Percentiles rank a stretch among this genome's conserved stretches.
phyloP scores from a whole-genome alignment of 139 green algal species.

The Ostreobium quekettii region DNA sequence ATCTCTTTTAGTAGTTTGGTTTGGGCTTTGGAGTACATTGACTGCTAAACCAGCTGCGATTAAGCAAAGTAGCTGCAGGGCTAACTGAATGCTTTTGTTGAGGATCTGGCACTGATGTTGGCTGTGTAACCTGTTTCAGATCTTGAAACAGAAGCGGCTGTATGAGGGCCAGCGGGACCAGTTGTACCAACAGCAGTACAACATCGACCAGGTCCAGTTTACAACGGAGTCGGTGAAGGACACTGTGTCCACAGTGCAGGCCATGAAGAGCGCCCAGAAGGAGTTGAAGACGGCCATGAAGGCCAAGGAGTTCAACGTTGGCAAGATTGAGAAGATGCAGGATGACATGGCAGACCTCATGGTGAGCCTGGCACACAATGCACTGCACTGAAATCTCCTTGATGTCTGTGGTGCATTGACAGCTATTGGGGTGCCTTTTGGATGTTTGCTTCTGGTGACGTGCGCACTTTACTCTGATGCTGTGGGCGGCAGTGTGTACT shows the following conservation, averaged over 20 bases:
- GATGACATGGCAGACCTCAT: slow-evolving; percentile 92
- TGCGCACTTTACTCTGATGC: neutral
- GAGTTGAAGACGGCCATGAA: slow-evolving; percentile 82
- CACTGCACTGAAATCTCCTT: too few relatives aligned
- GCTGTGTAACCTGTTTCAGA: slow-evolving; percentile 24
- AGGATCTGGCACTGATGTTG: too few relatives aligned
- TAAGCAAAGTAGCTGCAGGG: neutral
- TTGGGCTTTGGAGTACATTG: neutral
- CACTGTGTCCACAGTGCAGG: slow-evolving; percentile 43
- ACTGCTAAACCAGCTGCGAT: neutral
- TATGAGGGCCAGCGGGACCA: slow-evolving; percentile 91
- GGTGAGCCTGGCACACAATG: slow-evolving; percentile 31
- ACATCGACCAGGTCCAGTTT: slow-evolving; percentile 76
- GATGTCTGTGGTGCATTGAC: too few relatives aligned
- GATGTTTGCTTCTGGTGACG: neutral
- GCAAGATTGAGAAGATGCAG: slow-evolving; percentile 90
- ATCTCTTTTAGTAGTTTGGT: neutral
- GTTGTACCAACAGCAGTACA: slow-evolving; percentile 93
- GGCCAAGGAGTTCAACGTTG: slow-evolving; percentile 86
- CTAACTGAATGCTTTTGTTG: neutral
- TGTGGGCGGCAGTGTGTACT: neutral
- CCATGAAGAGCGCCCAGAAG: slow-evolving; percentile 69
- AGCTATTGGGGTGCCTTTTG: neutral
- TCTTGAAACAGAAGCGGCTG: slow-evolving; percentile 93
- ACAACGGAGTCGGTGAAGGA: slow-evolving; percentile 57